Conservation (phyloP, 768 basidiomycete species). For the Trametes maxima region DNA sequence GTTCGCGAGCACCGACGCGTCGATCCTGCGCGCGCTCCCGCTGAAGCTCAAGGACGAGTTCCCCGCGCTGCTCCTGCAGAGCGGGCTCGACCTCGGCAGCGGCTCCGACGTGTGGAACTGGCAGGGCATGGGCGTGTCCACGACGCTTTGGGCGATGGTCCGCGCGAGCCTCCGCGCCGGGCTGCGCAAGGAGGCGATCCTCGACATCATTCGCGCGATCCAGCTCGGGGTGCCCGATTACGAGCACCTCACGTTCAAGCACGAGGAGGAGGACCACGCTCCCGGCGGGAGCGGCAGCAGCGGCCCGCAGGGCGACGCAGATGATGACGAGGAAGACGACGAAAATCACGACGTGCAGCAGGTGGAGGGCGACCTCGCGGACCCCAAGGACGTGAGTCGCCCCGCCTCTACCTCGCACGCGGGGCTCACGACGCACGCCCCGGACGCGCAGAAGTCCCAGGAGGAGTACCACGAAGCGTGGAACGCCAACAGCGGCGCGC, state of each 20-base stretch:
- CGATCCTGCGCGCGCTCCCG: conserved; percentile 72
- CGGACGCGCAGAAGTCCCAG: conserved; percentile 39
- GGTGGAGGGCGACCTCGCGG: conserved; percentile 26
- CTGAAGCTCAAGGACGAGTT: conserved; percentile 72
- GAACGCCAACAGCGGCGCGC: conserved; percentile 54
- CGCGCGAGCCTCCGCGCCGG: conserved; percentile 59
- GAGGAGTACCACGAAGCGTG: conserved; percentile 64
- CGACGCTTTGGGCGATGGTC: conserved; percentile 74
- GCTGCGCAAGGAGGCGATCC: conserved; percentile 60
- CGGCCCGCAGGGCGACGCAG: conserved; percentile 11
- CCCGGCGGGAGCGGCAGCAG: conserved; percentile 35
- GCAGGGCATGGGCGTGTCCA: conserved; percentile 73
- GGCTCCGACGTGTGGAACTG: conserved; percentile 73
- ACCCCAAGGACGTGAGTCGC: conserved; percentile 34
- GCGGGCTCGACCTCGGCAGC: conserved; percentile 56
- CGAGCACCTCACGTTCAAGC: conserved; percentile 23
- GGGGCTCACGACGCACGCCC: conserved; percentile 9
- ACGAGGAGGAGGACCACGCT: conserved; percentile 39
- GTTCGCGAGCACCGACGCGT: conserved; percentile 72
- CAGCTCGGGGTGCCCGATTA: conserved; percentile 51
- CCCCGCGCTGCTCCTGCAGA: conserved; percentile 62
- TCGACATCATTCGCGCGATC: conserved; percentile 59
- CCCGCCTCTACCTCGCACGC: background rate
- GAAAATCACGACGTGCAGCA: conserved; percentile 23
- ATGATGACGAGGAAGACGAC: conserved; percentile 37